A percentile compares a stretch with the other conserved stretches of the same genome.
phyloP scores from a whole-genome alignment of 2,329 filamentous ascomycete species.

The Elsinoe fawcettii region DNA sequence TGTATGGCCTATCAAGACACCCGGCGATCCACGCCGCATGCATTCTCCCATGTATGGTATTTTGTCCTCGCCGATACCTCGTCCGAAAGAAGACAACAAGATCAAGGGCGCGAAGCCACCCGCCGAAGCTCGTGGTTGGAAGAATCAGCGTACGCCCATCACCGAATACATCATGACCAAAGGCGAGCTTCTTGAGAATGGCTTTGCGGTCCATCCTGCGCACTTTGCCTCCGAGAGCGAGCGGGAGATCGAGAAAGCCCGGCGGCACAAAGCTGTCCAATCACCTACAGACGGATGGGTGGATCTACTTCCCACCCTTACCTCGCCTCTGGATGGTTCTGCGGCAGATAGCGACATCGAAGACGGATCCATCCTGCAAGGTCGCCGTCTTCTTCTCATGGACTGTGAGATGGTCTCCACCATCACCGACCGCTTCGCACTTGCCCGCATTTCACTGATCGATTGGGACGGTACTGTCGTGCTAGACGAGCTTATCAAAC shows the following conservation, averaged over 20 bases:
- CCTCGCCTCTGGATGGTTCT: conserved; percentile 54
- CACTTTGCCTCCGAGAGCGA: conserved; percentile 54
- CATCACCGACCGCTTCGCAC: conserved; percentile 61
- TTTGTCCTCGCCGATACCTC: conserved; percentile 65
- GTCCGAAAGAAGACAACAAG: conserved; percentile 59
- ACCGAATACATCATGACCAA: conserved; percentile 66
- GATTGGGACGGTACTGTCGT: conserved; percentile 76
- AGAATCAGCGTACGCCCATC: conserved; percentile 70
- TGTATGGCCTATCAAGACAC: conserved; percentile 81
- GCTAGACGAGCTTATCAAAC: conserved; percentile 88
- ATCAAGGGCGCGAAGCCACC: conserved; percentile 53
- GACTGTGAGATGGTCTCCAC: conserved; percentile 99
- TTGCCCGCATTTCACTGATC: conserved; percentile 82
- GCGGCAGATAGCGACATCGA: conserved; percentile 61
- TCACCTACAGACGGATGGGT: conserved; percentile 65
- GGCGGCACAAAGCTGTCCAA: conserved; percentile 37
- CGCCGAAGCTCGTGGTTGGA: conserved; percentile 57
- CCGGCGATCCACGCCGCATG: conserved; percentile 74
- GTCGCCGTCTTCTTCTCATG: conserved; percentile 68
- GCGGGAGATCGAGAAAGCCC: conserved; percentile 45
- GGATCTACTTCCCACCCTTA: conserved; percentile 56
- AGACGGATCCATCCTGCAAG: conserved; percentile 74
- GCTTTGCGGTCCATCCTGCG: conserved; percentile 76
- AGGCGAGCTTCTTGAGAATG: conserved; percentile 71
- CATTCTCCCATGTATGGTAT: conserved; percentile 84